Conservation (phyloP, 495 filamentous ascomycete species). For the Talaromyces borbonicus region DNA sequence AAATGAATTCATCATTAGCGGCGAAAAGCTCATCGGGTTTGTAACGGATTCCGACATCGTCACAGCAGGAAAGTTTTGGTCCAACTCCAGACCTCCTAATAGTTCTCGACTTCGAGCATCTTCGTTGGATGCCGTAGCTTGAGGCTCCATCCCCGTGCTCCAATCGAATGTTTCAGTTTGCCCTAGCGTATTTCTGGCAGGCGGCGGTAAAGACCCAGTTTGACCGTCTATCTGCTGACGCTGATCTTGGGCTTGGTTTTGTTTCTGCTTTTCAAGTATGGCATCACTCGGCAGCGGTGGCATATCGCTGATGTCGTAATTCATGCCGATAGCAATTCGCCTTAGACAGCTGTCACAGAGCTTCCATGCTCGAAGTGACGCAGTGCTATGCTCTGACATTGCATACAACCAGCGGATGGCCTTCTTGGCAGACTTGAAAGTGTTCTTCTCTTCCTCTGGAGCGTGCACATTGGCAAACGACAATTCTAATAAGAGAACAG, state of each 20-base stretch:
- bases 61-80: background rate
- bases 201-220: background rate
- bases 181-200: background rate
- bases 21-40: constrained; percentile 6
- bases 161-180: constrained; percentile 1
- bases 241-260: background rate
- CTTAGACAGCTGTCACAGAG: constrained; percentile 40
- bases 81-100: background rate
- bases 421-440: constrained; percentile 43
- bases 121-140: background rate
- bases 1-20: constrained; percentile 1
- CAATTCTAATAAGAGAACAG: constrained; percentile 52
- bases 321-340: constrained; percentile 31
- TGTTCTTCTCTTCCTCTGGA: constrained; percentile 37
- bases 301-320: constrained; percentile 31
- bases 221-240: background rate
- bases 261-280: constrained; percentile 7
- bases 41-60: background rate
- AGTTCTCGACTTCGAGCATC: background rate
- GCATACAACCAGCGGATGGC: constrained; percentile 43
- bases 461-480: constrained; percentile 47
- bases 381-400: constrained; percentile 44
- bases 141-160: constrained; percentile 8
- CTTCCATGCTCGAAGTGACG: constrained; percentile 47
- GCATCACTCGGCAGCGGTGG: constrained; percentile 19